phyloP scores from a whole-genome alignment of 345 rosid genomes.

The Combretum micranthum region DNA sequence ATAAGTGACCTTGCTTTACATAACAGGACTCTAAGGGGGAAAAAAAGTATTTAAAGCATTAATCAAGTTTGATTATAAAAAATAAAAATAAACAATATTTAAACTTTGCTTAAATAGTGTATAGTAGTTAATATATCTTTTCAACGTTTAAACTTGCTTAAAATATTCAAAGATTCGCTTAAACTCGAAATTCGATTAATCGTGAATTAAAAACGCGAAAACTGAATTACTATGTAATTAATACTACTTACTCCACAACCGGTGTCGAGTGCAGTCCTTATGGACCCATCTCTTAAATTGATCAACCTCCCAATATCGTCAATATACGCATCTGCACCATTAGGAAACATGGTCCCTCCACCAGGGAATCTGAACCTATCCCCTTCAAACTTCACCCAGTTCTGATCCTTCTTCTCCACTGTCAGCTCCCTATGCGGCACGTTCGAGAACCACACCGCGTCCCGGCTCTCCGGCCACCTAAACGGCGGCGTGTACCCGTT shows the following conservation, averaged over 20 bases:
- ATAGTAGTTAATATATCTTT: too few species aligned
- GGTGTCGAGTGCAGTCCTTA: conserved; percentile 86
- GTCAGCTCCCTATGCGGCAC: conserved; percentile 85
- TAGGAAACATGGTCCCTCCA: conserved; percentile 95
- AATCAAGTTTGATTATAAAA: too few species aligned
- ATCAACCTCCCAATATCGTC: conserved; percentile 77
- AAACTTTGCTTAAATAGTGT: too few species aligned
- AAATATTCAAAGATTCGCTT: too few species aligned
- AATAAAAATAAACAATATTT: too few species aligned
- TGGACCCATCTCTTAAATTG: conserved; percentile 65
- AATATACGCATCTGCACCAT: conserved; percentile 79
- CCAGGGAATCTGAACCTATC: conserved; percentile 84
- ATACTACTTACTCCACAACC: conserved; percentile 82
- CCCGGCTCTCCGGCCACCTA: conserved; percentile 83
- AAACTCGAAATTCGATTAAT: too few species aligned
- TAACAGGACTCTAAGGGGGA: too few species aligned
- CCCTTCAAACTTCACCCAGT: conserved; percentile 65
- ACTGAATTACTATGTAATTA: background rate
- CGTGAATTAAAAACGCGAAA: too few species aligned
- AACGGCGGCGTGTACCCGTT: conserved; percentile 69
- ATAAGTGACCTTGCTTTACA: too few species aligned
- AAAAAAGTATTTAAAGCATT: too few species aligned
- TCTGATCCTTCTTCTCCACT: conserved; percentile 82
- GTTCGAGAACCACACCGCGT: conserved; percentile 72
- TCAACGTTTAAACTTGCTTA: too few species aligned